Base-by-base conservation (phyloP, 1,284 basidiomycete species). In the Moniliella sp. region DNA sequence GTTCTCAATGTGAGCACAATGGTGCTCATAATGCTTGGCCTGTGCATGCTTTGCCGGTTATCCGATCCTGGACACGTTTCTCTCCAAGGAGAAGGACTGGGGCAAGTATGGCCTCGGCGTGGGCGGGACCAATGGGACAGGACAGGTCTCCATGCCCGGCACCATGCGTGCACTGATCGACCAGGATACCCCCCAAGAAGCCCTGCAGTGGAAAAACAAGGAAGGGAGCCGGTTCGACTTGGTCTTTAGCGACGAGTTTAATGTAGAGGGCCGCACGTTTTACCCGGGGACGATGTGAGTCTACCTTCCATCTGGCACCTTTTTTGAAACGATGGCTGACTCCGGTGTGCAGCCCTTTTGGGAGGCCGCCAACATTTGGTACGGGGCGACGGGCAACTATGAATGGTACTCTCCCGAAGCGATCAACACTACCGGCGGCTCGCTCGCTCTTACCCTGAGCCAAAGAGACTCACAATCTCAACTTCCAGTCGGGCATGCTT, bases 221-320 rank as follows among this genome's bases (percentile, higher is more conserved):
- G 39, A 43, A 16, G 38, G 25, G 13, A 8, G n/a, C 12, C 38
- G 33, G 13, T 50, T 43, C 16, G 40, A 62, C 14, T 70, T 93
- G 18, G 75, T 83, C 2, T 59, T 59, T 27, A 42, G 37, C 36
- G 86, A 94, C 61, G 86, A 94, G 62, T 91, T 91, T 10, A 32
- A 33, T 14, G 17, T 54, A 5, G 73, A 76, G 18, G 83, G 81
- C 5, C 51, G 69, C 30, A 66, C 64, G 1, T 71, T 71, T 44
- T 53, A 46, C 46, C 50, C 52, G 0, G 50, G 49, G 15, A n/a
- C n/a, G n/a, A n/a, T n/a, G n/a, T n/a, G n/a, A n/a, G n/a, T n/a
- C n/a, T n/a, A n/a, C n/a, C n/a, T n/a, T n/a, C n/a, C n/a, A n/a
- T n/a, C n/a, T n/a, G n/a, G n/a, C n/a, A n/a, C n/a, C n/a, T n/a